A percentile compares a stretch with the other conserved stretches of the same genome.
Evolutionary conservation across 2,329 filamentous ascomycete genomes (phyloP).

Genomic region (Pseudocercospora crystallina): DNA sequence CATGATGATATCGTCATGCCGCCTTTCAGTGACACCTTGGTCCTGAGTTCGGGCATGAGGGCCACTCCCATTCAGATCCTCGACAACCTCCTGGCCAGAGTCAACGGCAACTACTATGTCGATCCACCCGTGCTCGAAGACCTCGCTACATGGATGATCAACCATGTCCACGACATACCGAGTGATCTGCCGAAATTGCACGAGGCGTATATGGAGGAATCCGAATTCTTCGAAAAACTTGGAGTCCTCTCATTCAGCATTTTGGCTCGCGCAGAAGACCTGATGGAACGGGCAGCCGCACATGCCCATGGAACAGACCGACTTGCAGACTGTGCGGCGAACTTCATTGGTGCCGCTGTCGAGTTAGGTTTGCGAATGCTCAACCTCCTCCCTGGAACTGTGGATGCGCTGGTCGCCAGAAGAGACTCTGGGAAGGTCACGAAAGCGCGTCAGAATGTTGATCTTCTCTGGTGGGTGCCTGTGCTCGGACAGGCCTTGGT

Average conservation of each 20-base stretch:
- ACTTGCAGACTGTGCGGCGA: neutral
- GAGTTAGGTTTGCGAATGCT: slow-evolving; percentile 22
- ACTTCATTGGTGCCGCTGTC: slow-evolving; percentile 17
- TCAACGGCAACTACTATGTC: neutral
- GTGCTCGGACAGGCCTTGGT: slow-evolving; percentile 18
- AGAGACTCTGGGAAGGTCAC: slow-evolving; percentile 27
- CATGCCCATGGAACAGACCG: slow-evolving; percentile 5
- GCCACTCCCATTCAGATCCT: slow-evolving; percentile 13
- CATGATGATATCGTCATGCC: slow-evolving; percentile 32
- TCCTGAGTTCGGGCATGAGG: neutral
- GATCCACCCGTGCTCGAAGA: neutral
- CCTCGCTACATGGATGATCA: slow-evolving; percentile 20
- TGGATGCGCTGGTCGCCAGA: slow-evolving; percentile 21
- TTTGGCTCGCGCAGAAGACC: slow-evolving; percentile 21
- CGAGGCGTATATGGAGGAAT: slow-evolving; percentile 18
- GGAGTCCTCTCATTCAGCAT: slow-evolving; percentile 27
- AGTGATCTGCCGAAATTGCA: slow-evolving; percentile 4
- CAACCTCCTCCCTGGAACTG: slow-evolving; percentile 18
- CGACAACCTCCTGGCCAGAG: slow-evolving; percentile 1
- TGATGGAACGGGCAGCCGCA: slow-evolving; percentile 6
- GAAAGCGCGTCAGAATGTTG: slow-evolving; percentile 17
- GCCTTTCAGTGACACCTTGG: slow-evolving; percentile 20
- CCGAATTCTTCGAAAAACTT: slow-evolving; percentile 23
- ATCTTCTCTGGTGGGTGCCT: slow-evolving; percentile 20
- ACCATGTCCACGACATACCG: slow-evolving; percentile 19